Evolutionary conservation across 257 asterid species (phyloP), one percentile per base, ranked within the genome.

Genomic region (Capsicum rhomboideum): DNA sequence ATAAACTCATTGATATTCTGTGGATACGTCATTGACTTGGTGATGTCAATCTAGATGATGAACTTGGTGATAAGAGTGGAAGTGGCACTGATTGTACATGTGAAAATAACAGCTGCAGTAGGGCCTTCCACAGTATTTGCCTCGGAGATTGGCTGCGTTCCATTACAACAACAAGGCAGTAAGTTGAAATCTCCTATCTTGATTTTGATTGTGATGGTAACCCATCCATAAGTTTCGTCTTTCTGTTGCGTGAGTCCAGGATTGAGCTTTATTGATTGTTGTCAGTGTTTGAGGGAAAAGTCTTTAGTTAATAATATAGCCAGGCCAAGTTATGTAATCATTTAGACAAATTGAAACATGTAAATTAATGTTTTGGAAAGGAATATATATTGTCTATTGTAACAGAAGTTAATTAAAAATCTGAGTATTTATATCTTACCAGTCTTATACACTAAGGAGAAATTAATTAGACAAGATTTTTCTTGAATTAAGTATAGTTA

Each of bases 81-180:
- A 85, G 92, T 84, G 89, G 89, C 83, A 92, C 96, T 37, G 96
- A 95, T 89, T 89, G 87, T 83, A 89, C 89, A 55, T 95, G 98
- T 85, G 97, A 93, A 85, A 95, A 91, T 79, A 89, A 86, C 82
- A 90, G 87, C 89, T 95, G 98, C 90, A 88, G 85, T 50, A 93
- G 90, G 77, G 94, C 89, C 26, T 95, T 93, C 88, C 98, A 95
- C 84, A 90, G 90, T 85, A 84, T 95, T 79, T 95, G 97, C 86
- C 96, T 95, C 49, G 92, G 82, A 17, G 97, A 95, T 85, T 95
- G 98, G 98, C 92, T 95, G 77, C 90, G 92, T 58, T 93, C 98
- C 49, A 92, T 95, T 78, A 92, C 97, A 0, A 93, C 98, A 20
- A 93, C 97, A 18, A 94, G 97, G 87, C 93, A 89, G 98, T 95